Percentiles rank a stretch among this genome's conserved stretches.
phyloP scores from a whole-genome alignment of 2,329 filamentous ascomycete genomes.

The Fusarium robinianum region DNA sequence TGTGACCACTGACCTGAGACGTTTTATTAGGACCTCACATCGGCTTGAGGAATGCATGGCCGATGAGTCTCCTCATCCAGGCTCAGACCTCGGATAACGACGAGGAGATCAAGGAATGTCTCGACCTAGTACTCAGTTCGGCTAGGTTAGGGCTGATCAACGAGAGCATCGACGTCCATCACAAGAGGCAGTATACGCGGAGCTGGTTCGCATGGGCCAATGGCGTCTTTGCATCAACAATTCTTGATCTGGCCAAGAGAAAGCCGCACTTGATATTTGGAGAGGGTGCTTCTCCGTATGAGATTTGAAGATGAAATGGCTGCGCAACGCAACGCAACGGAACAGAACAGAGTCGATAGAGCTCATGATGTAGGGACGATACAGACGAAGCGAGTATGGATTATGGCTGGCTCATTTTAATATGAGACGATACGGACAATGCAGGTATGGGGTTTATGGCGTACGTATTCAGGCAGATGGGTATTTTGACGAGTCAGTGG shows the following conservation, averaged over 20 bases:
- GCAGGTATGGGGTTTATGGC: too few species aligned
- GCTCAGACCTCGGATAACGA: slow-evolving; percentile 87
- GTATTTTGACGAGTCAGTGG: too few species aligned
- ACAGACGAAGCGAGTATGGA: too few species aligned
- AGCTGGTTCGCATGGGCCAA: slow-evolving; percentile 99
- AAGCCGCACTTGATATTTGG: slow-evolving; percentile 89
- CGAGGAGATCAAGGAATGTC: slow-evolving; percentile 74
- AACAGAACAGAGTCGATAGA: too few species aligned
- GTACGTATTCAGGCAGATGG: too few species aligned
- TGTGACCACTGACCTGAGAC: slow-evolving; percentile 25
- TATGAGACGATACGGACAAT: too few species aligned
- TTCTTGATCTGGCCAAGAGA: slow-evolving; percentile 83
- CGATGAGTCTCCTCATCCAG: slow-evolving; percentile 91
- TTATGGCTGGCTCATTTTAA: too few species aligned
- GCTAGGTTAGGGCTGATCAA: slow-evolving; percentile 82
- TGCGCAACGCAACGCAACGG: background rate
- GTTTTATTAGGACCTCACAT: slow-evolving; percentile 62
- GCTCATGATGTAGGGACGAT: background rate
- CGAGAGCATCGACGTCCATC: slow-evolving; percentile 86
- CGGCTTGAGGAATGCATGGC: slow-evolving; percentile 90
- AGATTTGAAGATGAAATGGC: slow-evolving; percentile 42
- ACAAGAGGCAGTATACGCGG: slow-evolving; percentile 69
- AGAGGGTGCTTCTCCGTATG: slow-evolving; percentile 62
- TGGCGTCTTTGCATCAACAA: slow-evolving; percentile 90
- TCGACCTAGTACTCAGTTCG: slow-evolving; percentile 75